Evolutionary conservation across 2,329 filamentous ascomycete species (phyloP), one percentile per base, ranked within the genome.

Genomic region (Juglanconis oblonga): DNA sequence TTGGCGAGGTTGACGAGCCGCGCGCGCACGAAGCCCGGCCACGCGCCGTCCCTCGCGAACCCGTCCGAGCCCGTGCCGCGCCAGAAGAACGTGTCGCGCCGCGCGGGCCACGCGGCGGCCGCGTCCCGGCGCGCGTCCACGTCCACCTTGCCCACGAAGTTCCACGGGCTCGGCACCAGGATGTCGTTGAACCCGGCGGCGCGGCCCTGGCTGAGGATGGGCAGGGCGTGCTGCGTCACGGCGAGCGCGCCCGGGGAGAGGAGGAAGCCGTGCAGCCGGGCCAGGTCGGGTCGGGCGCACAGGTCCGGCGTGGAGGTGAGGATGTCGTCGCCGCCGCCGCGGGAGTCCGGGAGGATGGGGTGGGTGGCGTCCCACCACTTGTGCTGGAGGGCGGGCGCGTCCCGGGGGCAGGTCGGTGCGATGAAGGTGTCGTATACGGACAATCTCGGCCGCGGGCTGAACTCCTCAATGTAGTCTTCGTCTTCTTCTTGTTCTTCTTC

Each of bases 1-100:
- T n/a, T n/a, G n/a, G 42, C 49, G 13, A 54, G 44, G 48, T 79
- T 73, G 7, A 87, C 76, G 62, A 88, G 83, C 9, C 86, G 79
- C 58, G 87, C 85, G 5, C 85, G 78, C 38, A 87, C 78, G 64
- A 87, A 86, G 1, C 78, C 77, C 17, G 77, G 77, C 85, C 85
- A 88, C 36, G 79, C 81, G 4, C 81, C 62, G 73, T 74, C 48
- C 67, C 76, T 65, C n/a, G 80, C 76, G 50, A 76, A 75, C 0
- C 81, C 81, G 29, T 81, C 81, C 11, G 80, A 80, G 3, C 79
- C 77, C 17, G 78, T 76, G 6, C 82, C 83, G 2, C 83, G 78
- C 83, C 83, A 86, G 61, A 83, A 79, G 44, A 84, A 69, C 31
- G 68, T 72, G 52, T 84, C 78, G 6, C 69, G 57, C 67, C 85